Evolutionary conservation across 306 rosid genomes (phyloP).

Genomic region (Amphicarpaea edgeworthii): DNA sequence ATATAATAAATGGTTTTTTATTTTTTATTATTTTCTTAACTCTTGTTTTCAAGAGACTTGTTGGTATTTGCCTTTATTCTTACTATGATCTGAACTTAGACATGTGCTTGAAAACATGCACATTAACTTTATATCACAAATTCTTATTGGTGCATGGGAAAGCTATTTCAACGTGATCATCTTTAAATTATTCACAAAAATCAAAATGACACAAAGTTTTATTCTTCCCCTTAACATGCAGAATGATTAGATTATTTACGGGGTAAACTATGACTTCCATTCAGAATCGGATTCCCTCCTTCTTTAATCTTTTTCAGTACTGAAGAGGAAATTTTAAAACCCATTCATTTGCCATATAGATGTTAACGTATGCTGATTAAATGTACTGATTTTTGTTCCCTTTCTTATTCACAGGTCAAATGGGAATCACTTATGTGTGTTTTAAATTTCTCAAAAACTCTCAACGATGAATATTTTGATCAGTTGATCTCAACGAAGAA

Average conservation of each 20-base stretch:
- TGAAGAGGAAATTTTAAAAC: background rate
- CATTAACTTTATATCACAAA: background rate
- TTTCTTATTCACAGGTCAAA: background rate
- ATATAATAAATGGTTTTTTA: background rate
- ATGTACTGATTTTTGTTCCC: background rate
- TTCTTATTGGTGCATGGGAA: background rate
- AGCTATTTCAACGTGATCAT: background rate
- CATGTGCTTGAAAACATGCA: background rate
- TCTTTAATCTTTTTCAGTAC: background rate
- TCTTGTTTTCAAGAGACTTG: background rate
- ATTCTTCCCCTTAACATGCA: background rate
- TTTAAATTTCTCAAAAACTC: background rate
- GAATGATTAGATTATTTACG: background rate
- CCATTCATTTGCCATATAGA: background rate
- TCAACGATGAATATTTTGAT: background rate
- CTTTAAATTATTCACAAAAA: background rate
- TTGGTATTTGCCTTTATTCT: background rate
- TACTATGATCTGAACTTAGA: background rate
- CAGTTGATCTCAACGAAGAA: no score
- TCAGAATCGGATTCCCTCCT: background rate
- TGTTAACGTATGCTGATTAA: background rate
- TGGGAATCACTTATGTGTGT: background rate
- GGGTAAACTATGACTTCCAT: background rate
- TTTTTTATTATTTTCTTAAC: background rate
- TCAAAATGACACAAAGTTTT: background rate